These are phyloP conservation scores for Pyrenophora teres DNA, from an alignment of 2,329 filamentous ascomycete genomes.

Conservation along the genomic window DNA sequence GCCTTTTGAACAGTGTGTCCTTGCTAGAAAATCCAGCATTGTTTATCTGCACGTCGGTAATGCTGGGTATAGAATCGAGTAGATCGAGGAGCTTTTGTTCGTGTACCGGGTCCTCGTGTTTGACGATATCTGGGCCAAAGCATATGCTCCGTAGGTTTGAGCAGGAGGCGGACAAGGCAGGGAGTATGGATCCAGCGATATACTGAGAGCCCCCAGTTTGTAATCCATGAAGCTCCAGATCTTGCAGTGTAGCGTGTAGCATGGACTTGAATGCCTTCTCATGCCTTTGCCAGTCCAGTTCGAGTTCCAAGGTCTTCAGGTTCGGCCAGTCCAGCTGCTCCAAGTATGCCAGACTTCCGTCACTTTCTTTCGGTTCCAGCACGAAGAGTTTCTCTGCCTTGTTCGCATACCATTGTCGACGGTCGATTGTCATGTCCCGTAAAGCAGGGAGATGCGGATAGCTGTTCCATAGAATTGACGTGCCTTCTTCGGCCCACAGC, in stretches of 20 bases:
- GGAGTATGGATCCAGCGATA: conserved; percentile 28
- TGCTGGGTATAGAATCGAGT: conserved; percentile 24
- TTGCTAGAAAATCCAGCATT: conserved; percentile 29
- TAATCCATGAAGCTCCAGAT: conserved; percentile 31
- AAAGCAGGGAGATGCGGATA: conserved; percentile 39
- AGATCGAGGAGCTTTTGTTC: conserved; percentile 25
- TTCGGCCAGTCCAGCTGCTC: conserved; percentile 35
- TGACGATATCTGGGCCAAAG: conserved; percentile 30
- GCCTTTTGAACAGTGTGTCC: conserved; percentile 32
- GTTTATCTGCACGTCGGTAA: conserved; percentile 34
- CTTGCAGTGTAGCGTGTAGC: conserved; percentile 32
- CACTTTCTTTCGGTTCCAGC: conserved; percentile 20
- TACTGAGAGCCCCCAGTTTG: conserved; percentile 31
- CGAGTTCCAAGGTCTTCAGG: conserved; percentile 36
- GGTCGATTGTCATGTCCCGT: conserved; percentile 22
- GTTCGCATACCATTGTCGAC: conserved; percentile 40
- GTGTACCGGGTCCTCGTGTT: conserved; percentile 27
- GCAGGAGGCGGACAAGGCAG: conserved; percentile 28
- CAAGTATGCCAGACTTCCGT: conserved; percentile 29
- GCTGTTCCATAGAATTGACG: conserved; percentile 38
- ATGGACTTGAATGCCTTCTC: conserved; percentile 25
- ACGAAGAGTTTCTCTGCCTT: conserved; percentile 37
- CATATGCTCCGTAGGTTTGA: conserved; percentile 31
- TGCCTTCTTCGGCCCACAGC: conserved; percentile 42
- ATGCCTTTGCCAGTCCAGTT: conserved; percentile 34